Evolutionary conservation across 2,329 filamentous ascomycete species (phyloP).

Genomic region (Cercospora sp.): DNA sequence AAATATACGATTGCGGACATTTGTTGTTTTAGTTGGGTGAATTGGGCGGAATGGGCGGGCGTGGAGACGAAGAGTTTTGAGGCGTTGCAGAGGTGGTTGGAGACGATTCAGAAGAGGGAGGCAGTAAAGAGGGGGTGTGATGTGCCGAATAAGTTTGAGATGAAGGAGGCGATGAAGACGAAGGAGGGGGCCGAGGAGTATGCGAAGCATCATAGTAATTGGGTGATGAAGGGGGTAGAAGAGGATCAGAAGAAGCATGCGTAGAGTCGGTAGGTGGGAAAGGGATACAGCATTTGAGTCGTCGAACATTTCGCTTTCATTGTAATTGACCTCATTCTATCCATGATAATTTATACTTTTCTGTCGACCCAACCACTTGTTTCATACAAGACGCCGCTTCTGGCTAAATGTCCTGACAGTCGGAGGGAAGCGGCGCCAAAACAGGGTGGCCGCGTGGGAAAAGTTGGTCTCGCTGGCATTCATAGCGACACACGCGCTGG

Average conservation of each 20-base stretch:
- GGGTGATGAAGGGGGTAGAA: slow-evolving; percentile 43
- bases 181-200: slow-evolving; percentile 43
- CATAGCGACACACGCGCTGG: slow-evolving; percentile 12
- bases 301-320: background rate
- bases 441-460: slow-evolving; percentile 10
- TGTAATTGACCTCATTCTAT: slow-evolving; percentile 21
- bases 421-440: slow-evolving; percentile 16
- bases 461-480: slow-evolving; percentile 4
- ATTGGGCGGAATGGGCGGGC: slow-evolving; percentile 42
- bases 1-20: slow-evolving; percentile 54
- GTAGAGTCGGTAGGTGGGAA: background rate
- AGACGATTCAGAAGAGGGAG: slow-evolving; percentile 37
- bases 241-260: slow-evolving; percentile 43
- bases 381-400: slow-evolving; percentile 18
- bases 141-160: slow-evolving; percentile 42
- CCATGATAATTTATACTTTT: slow-evolving; percentile 15
- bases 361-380: slow-evolving; percentile 9
- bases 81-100: slow-evolving; percentile 37
- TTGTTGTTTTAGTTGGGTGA: slow-evolving; percentile 50
- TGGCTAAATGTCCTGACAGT: slow-evolving; percentile 16
- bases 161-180: slow-evolving; percentile 43
- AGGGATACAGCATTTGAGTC: background rate
- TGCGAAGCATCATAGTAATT: slow-evolving; percentile 39
- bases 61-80: slow-evolving; percentile 31
- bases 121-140: slow-evolving; percentile 40